Conservation (phyloP, 2,329 filamentous ascomycete species). For the Ploettnerulaceae sp. region DNA sequence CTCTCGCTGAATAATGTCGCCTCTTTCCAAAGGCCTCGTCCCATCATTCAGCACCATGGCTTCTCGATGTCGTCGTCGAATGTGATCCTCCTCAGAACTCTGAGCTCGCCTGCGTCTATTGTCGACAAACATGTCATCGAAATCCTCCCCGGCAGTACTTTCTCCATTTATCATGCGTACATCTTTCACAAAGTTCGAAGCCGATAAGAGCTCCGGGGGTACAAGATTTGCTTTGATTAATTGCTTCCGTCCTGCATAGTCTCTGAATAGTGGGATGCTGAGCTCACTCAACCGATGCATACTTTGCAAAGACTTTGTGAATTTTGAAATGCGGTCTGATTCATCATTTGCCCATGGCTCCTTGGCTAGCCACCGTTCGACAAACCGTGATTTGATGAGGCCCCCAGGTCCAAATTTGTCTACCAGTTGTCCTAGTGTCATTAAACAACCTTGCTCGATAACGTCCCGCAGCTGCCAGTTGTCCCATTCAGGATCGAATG, state of each 20-base stretch:
- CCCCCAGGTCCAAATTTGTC: constrained; percentile 46
- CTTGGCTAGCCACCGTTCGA: constrained; percentile 68
- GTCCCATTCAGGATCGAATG: constrained; percentile 54
- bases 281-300: constrained; percentile 40
- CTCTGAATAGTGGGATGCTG: constrained; percentile 37
- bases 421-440: constrained; percentile 55
- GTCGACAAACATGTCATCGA: constrained; percentile 32
- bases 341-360: constrained; percentile 63
- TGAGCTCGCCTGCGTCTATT: constrained; percentile 44
- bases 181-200: constrained; percentile 40
- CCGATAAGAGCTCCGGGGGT: constrained; percentile 32
- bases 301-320: constrained; percentile 35
- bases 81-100: constrained; percentile 62
- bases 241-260: constrained; percentile 24
- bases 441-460: constrained; percentile 55
- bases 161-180: constrained; percentile 46
- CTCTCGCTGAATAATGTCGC: constrained; percentile 67
- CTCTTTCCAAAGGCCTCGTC: constrained; percentile 65
- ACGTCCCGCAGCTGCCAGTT: constrained; percentile 59
- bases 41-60: constrained; percentile 89
- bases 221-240: constrained; percentile 30
- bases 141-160: constrained; percentile 41
- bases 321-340: constrained; percentile 50
- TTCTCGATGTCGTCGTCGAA: constrained; percentile 73
- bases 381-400: constrained; percentile 58